Evolutionary conservation across 192 early-diverging fungal genomes (phyloP).

Genomic region (Coemansia sp.): DNA sequence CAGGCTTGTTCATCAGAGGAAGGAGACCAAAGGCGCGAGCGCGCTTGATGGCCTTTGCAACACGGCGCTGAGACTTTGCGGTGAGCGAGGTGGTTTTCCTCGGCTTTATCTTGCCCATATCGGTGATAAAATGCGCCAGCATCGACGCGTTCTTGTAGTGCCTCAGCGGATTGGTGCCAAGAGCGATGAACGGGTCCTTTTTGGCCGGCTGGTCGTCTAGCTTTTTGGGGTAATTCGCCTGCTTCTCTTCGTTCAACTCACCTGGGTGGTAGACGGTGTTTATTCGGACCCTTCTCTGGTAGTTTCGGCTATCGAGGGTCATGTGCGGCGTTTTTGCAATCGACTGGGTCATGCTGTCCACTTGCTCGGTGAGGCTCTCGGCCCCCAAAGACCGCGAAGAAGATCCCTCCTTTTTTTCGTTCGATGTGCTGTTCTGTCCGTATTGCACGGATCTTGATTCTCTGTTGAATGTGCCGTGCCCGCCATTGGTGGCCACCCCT

Average conservation of each 20-base stretch:
- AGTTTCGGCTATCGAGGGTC: slow-evolving; percentile 22
- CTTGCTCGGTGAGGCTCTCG: not conserved
- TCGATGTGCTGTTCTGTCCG: not conserved
- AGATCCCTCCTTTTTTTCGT: not conserved
- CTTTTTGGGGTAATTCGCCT: slow-evolving; percentile 1
- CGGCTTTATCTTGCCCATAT: slow-evolving; percentile 64
- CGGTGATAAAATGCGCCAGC: slow-evolving; percentile 61
- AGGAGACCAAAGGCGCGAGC: slow-evolving; percentile 61
- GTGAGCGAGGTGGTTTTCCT: slow-evolving; percentile 61
- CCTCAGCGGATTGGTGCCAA: slow-evolving; percentile 44
- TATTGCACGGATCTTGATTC: too few relatives aligned
- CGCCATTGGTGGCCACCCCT: not conserved
- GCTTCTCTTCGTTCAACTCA: slow-evolving; percentile 30
- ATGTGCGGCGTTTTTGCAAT: slow-evolving; percentile 7
- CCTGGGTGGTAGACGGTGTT: slow-evolving; percentile 32
- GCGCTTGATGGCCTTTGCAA: slow-evolving; percentile 64
- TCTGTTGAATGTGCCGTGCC: not conserved
- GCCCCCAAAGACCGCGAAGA: not conserved
- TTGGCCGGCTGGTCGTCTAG: not conserved
- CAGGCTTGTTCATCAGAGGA: slow-evolving; percentile 46
- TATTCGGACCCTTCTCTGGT: slow-evolving; percentile 12
- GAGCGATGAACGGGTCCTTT: slow-evolving; percentile 38
- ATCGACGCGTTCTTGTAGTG: slow-evolving; percentile 58
- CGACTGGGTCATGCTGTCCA: slow-evolving; percentile 14
- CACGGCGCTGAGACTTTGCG: slow-evolving; percentile 61